Base-by-base conservation (phyloP, 345 rosid species). In the Streptanthus diversifolius region DNA sequence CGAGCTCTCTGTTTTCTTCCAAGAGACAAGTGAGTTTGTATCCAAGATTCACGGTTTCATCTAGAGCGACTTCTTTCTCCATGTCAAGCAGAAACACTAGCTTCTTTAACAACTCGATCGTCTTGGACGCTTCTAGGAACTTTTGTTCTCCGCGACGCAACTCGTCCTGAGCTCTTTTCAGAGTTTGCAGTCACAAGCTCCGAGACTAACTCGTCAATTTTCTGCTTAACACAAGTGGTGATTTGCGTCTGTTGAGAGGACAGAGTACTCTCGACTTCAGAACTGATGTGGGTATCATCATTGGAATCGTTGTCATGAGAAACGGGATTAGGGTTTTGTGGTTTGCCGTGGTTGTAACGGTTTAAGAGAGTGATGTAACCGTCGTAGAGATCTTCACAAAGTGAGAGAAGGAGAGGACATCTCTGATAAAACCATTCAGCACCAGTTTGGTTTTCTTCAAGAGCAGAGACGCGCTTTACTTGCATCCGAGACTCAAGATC, bases 51-150 rank as follows among this genome's bases (percentile, higher is more conserved):
- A 63, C 60, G 14, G 86, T 86, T 83, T 87, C 92, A 7, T 79
- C 83, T 25, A 83, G 30, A 12, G 86, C 63, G 52, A 87, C 78
- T 41, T 80, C 32, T 80, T 91, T 87, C 84, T 90, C 92, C 0
- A 87, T 78, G 71, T 90, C 96, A 49, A 86, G 63, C 25, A 90
- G 78, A 73, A 83, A 85, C 0, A 90, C 82, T 62, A 90, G 70
- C 71, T 82, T 86, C 81, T 80, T 86, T 55, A 87, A 66, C 44
- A 90, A 64, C 59, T 82, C 89, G 0, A 83, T 79, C 68, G 86
- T 90, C 76, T 78, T 83, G 15, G 37, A 59, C 0, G 85, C 82
- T 39, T 87, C 88, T 0, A 48, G 75, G 8, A 63, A 37, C 25
- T 29, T 66, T 8, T 66, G 71, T 55, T 86, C 84, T 39, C 53